Conservation (phyloP, 2,329 filamentous ascomycete species). For the Sporothrix euskadiensis region DNA sequence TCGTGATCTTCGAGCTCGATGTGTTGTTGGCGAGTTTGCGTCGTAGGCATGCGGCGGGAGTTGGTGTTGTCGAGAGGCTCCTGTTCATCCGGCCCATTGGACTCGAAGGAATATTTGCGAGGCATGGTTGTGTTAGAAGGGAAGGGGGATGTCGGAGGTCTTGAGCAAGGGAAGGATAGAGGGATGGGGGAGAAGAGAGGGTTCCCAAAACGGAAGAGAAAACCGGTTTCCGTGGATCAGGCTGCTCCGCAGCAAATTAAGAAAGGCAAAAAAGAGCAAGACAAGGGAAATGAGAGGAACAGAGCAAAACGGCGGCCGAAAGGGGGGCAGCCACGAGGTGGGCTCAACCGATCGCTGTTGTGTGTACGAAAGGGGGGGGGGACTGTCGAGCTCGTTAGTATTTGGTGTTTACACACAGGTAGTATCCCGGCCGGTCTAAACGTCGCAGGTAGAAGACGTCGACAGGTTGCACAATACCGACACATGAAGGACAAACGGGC, state of each 20-base stretch:
- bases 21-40: constrained; percentile 25
- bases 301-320: not conserved
- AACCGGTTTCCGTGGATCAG: constrained; percentile 26
- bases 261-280: constrained; percentile 6
- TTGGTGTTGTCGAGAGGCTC: constrained; percentile 32
- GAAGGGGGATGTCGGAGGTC: not conserved
- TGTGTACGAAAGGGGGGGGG: not conserved
- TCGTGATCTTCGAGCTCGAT: constrained; percentile 26
- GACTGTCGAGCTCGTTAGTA: not conserved
- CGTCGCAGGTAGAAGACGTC: not conserved
- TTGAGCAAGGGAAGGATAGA: not conserved
- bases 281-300: not conserved
- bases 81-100: constrained; percentile 33
- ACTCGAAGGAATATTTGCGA: constrained; percentile 34
- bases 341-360: constrained; percentile 8
- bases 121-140: constrained; percentile 28
- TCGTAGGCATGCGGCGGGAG: constrained; percentile 20
- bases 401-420: too few relatives aligned
- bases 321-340: not conserved
- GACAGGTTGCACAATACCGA: constrained; percentile 1
- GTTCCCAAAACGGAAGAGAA: constrained; percentile 20
- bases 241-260: constrained; percentile 17
- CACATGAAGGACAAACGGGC: not conserved
- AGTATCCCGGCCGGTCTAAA: not conserved
- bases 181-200: not conserved